Evolutionary conservation across 352 stramenopile species (phyloP).

Genomic region (Phytopythium oedochilum): DNA sequence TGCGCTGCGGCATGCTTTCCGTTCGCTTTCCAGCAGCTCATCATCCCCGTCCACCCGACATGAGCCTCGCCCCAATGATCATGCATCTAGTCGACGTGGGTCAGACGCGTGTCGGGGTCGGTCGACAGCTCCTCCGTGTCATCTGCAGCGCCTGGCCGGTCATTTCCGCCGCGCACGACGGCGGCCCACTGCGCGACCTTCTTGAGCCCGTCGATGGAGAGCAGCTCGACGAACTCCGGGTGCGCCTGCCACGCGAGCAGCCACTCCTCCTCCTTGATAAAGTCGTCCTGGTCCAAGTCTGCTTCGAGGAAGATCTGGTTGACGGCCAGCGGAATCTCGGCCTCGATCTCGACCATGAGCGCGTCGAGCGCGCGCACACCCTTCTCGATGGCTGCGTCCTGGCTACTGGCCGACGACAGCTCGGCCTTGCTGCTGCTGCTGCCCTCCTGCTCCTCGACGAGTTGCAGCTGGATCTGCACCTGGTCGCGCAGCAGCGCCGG

Average conservation of each 20-base stretch:
- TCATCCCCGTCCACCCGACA: no score
- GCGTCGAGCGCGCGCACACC: constrained; percentile 55
- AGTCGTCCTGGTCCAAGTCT: constrained; percentile 73
- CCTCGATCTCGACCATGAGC: constrained; percentile 76
- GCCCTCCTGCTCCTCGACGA: constrained; percentile 4
- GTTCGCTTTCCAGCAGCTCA: no score
- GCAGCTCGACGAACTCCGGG: constrained; percentile 77
- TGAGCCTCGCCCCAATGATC: no score
- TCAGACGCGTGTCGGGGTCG: constrained; percentile 43
- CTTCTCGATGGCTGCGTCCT: constrained; percentile 48
- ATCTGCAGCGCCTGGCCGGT: constrained; percentile 19
- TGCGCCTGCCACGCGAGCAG: constrained; percentile 75
- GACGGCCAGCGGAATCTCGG: constrained; percentile 77
- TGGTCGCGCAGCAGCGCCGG: constrained; percentile 70
- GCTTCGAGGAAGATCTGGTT: constrained; percentile 82
- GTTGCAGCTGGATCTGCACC: constrained; percentile 42
- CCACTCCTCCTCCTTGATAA: constrained; percentile 78
- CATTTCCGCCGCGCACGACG: constrained; percentile 31
- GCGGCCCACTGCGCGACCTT: constrained; percentile 80
- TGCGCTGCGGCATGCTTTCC: no score
- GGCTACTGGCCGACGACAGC: constrained; percentile 19
- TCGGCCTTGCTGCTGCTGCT: constrained; percentile 10
- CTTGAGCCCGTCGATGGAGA: constrained; percentile 85
- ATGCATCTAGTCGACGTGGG: constrained; percentile 48
- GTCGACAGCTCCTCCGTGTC: constrained; percentile 21